Percentiles rank a stretch among this genome's conserved stretches.
phyloP scores from a whole-genome alignment of 129 eudicot species.

The Centaurea solstitialis region DNA sequence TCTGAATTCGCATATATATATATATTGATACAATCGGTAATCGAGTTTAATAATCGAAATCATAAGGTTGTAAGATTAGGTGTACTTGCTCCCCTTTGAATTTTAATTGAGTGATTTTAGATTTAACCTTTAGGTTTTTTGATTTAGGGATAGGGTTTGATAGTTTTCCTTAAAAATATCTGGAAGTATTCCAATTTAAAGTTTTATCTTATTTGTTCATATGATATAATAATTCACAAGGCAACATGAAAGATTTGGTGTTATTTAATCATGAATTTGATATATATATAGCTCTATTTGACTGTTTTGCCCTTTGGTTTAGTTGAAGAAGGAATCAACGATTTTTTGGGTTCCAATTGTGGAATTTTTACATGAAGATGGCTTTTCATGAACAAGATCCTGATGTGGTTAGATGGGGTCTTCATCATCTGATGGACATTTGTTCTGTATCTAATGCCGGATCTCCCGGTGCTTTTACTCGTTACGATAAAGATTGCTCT shows the following conservation, averaged over 20 bases:
- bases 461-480: slow-evolving; percentile 49
- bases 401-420: slow-evolving; percentile 67
- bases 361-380: slow-evolving; percentile 26
- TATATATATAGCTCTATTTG: background rate
- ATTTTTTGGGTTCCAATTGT: no score
- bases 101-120: background rate
- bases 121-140: slow-evolving; percentile 5
- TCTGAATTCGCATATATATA: background rate
- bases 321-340: background rate
- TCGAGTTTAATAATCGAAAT: background rate
- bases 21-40: slow-evolving; percentile 1
- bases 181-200: background rate
- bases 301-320: background rate
- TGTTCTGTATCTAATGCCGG: slow-evolving; percentile 48
- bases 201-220: background rate
- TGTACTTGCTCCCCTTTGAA: slow-evolving; percentile 33
- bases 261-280: background rate
- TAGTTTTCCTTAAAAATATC: background rate
- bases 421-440: slow-evolving; percentile 61
- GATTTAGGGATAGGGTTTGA: slow-evolving; percentile 7
- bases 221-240: no score
- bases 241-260: background rate
- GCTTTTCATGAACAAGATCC: slow-evolving; percentile 51
- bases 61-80: slow-evolving; percentile 15
- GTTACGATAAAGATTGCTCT: slow-evolving; percentile 51